These are phyloP conservation scores for Botrytis aclada DNA, from an alignment of 2,329 filamentous ascomycete species.

Conservation along the genomic window DNA sequence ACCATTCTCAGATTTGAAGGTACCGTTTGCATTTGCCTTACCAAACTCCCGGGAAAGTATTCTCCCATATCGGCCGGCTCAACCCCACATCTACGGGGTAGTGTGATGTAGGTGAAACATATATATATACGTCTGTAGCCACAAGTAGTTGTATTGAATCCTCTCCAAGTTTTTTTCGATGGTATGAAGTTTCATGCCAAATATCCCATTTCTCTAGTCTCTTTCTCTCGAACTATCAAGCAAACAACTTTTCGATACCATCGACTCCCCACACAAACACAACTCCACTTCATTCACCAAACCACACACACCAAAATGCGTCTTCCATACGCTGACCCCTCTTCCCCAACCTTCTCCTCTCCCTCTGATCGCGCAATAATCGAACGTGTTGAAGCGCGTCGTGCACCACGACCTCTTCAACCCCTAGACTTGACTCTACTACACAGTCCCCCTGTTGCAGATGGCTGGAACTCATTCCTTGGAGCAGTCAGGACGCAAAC, in stretches of 20 bases:
- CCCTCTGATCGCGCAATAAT: conserved; percentile 56
- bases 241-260: background rate
- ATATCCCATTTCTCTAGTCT: background rate
- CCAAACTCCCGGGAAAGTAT: conserved; percentile 15
- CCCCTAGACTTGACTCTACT: conserved; percentile 73
- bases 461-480: conserved; percentile 72
- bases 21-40: background rate
- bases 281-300: conserved; percentile 1
- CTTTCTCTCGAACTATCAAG: background rate
- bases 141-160: background rate
- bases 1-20: background rate
- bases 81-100: conserved; percentile 17
- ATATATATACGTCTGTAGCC: background rate
- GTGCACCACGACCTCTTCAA: conserved; percentile 66
- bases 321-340: conserved; percentile 56
- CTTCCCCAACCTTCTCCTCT: conserved; percentile 48
- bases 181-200: conserved; percentile 3
- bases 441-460: conserved; percentile 69
- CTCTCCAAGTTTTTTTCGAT: background rate
- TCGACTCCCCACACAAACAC: background rate
- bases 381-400: conserved; percentile 61
- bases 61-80: background rate
- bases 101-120: background rate
- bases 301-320: conserved; percentile 49
- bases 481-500: conserved; percentile 59